These are phyloP conservation scores for Blastobotrys terrestris DNA, from an alignment of 805 yeast genomes.

Conservation along the genomic window DNA sequence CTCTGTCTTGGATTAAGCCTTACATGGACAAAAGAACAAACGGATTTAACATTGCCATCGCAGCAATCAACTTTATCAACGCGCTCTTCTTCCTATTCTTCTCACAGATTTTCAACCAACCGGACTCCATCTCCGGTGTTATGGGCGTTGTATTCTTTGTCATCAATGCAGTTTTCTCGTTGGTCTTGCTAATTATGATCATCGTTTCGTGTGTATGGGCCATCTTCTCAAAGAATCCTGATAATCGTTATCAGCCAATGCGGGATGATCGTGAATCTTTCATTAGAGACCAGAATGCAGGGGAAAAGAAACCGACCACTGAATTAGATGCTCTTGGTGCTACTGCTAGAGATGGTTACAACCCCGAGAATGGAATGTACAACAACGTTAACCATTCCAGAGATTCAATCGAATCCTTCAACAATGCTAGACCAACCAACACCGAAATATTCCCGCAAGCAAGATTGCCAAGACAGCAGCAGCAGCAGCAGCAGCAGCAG, in stretches of 20 bases:
- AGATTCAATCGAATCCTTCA: slow-evolving; percentile 7
- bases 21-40: slow-evolving; percentile 94
- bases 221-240: slow-evolving; percentile 83
- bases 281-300: slow-evolving; percentile 36
- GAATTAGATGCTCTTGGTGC: slow-evolving; percentile 73
- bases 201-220: slow-evolving; percentile 84
- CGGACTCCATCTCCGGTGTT: slow-evolving; percentile 81
- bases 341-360: slow-evolving; percentile 31
- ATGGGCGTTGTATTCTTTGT: slow-evolving; percentile 88
- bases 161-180: slow-evolving; percentile 82
- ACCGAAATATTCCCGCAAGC: slow-evolving; percentile 13
- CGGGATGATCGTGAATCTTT: slow-evolving; percentile 96
- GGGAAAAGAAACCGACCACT: slow-evolving; percentile 27
- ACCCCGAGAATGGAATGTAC: background rate
- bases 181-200: slow-evolving; percentile 75
- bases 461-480: slow-evolving; percentile 11
- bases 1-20: slow-evolving; percentile 69
- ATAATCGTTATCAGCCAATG: slow-evolving; percentile 91
- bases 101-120: slow-evolving; percentile 76
- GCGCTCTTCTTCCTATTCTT: slow-evolving; percentile 84
- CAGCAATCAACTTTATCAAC: slow-evolving; percentile 72
- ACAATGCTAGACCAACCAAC: background rate
- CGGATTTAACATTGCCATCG: slow-evolving; percentile 82
- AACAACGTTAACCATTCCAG: background rate
- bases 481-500: background rate